Conservation (phyloP, 2,329 filamentous ascomycete genomes). For the Lecanicillium sp. region DNA sequence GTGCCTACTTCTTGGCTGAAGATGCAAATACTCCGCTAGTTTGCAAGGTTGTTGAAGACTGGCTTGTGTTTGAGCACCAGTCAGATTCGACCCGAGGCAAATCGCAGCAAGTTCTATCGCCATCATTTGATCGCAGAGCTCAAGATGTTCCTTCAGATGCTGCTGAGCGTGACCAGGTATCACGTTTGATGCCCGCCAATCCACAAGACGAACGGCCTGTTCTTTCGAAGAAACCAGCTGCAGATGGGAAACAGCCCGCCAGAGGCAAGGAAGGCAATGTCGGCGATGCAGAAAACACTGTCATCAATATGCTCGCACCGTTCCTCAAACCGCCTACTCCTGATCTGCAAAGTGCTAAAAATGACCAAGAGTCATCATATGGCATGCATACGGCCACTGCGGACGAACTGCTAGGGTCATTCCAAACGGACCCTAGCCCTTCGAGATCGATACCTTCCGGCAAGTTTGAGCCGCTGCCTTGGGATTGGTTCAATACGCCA, state of each 20-base stretch:
- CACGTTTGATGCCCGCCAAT: no score
- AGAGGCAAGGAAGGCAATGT: constrained; percentile 12
- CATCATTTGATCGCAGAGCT: background rate
- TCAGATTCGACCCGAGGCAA: constrained; percentile 7
- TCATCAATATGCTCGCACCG: constrained; percentile 39
- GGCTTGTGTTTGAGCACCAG: constrained; percentile 25
- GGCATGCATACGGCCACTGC: constrained; percentile 46
- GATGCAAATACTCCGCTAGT: constrained; percentile 30
- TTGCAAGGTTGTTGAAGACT: constrained; percentile 17
- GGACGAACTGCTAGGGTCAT: constrained; percentile 39
- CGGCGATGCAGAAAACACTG: constrained; percentile 27
- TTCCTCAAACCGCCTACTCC: constrained; percentile 39
- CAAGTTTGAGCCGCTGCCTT: constrained; percentile 35
- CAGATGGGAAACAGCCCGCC: no score
- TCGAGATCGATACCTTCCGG: constrained; percentile 19
- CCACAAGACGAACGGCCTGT: no score
- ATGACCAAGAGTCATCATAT: constrained; percentile 37
- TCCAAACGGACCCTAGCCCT: constrained; percentile 24
- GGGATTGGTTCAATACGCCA: constrained; percentile 38
- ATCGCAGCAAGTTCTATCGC: constrained; percentile 9
- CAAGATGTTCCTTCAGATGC: no score
- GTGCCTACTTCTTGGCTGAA: constrained; percentile 38
- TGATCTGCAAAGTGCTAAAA: constrained; percentile 22
- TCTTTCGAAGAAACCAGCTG: no score
- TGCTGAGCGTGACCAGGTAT: no score